phyloP scores from a whole-genome alignment of 2,329 filamentous ascomycete genomes.

The Xylaria sp. region DNA sequence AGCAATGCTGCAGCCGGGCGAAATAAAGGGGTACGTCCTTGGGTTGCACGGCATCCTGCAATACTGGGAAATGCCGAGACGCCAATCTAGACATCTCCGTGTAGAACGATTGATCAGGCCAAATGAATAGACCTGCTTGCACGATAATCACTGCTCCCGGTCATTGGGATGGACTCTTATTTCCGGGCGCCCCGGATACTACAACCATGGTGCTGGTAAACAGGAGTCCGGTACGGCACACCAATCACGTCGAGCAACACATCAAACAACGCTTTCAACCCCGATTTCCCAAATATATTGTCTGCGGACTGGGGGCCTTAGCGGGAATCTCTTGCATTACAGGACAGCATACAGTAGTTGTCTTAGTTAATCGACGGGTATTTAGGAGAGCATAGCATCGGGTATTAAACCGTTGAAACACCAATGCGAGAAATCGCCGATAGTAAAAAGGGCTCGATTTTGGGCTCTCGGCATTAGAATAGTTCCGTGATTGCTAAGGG shows the following conservation, averaged over 20 bases:
- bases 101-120: not conserved
- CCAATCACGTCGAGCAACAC: not conserved
- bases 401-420: no score
- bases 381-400: no score
- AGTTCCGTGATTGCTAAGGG: no score
- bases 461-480: no score
- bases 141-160: not conserved
- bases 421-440: no score
- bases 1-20: not conserved
- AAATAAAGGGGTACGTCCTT: not conserved
- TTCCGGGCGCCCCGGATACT: not conserved
- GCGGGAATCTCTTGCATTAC: not conserved
- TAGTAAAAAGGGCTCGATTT: no score
- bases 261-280: not conserved
- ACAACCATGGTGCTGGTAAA: slow-evolving; percentile 17
- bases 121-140: not conserved
- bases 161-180: not conserved
- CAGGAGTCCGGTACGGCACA: not conserved
- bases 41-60: slow-evolving; percentile 21
- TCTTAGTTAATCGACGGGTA: no score
- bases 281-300: not conserved
- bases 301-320: not conserved
- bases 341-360: not conserved
- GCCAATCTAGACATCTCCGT: not conserved
- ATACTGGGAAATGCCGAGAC: not conserved